Percentiles rank a stretch among this genome's conserved stretches.
Conservation (phyloP, 768 basidiomycete genomes). For the Mycena chlorophos region DNA sequence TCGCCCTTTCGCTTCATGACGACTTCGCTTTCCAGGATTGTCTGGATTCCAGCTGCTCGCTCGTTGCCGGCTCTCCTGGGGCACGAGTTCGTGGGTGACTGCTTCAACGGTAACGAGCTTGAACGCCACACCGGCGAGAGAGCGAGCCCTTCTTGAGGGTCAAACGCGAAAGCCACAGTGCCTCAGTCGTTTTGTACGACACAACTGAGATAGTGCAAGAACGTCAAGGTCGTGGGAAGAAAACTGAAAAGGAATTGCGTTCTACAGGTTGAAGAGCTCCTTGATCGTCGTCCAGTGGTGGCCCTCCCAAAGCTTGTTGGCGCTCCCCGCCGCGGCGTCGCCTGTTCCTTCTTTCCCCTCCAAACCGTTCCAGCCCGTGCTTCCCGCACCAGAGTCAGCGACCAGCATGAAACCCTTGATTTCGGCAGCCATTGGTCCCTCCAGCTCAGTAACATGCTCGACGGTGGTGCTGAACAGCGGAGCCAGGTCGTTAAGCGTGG, state of each 20-base stretch:
- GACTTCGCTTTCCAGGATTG: too few species aligned
- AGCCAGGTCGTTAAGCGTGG: background rate
- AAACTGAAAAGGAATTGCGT: conserved; percentile 17
- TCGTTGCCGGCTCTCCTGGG: too few species aligned
- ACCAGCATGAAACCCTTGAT: conserved; percentile 2
- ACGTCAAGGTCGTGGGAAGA: conserved; percentile 25
- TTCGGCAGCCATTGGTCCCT: conserved; percentile 4
- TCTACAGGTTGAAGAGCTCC: conserved; percentile 14
- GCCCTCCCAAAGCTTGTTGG: conserved; percentile 23
- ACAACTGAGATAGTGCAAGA: too few species aligned
- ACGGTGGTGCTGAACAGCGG: background rate
- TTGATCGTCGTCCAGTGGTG: conserved; percentile 25
- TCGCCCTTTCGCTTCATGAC: too few species aligned
- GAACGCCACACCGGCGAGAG: too few species aligned
- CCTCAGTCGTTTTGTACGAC: too few species aligned
- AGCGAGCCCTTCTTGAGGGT: too few species aligned
- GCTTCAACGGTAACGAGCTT: too few species aligned
- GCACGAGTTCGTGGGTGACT: too few species aligned
- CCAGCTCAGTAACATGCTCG: conserved; percentile 17
- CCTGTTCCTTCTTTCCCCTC: conserved; percentile 11
- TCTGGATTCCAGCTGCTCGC: too few species aligned
- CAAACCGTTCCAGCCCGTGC: conserved; percentile 21
- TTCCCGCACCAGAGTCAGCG: conserved; percentile 15
- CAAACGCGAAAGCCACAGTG: too few species aligned
- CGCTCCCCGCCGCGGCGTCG: conserved; percentile 19